Base-by-base conservation (phyloP, 768 basidiomycete species). In the Boletus pseudo-olivaceus region DNA sequence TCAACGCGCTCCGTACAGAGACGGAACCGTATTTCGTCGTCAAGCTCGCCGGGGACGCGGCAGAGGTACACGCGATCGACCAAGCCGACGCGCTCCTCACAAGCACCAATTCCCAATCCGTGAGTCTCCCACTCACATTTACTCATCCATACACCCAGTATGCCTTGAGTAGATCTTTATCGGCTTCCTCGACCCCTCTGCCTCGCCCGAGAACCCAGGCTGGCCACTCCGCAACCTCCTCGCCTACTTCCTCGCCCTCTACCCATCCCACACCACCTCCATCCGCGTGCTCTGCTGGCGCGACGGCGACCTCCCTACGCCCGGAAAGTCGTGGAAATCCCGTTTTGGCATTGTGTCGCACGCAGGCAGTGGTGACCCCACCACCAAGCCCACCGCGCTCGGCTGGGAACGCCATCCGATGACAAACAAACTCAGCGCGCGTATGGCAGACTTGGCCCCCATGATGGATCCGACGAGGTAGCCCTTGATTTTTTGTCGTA, bases 221-320 rank as follows among this genome's bases (percentile, higher is more conserved):
- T 96, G 96, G 96, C 92, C 94, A 0, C 78, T 98, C 7, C 88
- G 96, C 41, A 98, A 98, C 67, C 80, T 95, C 55, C 86, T 98
- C 10, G 82, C 88, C 15, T 94, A 88, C 69, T 83, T 98, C 14
- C 78, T 79, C 26, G 78, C 80, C 33, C 67, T 82, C 12, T 80
- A 90, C 64, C 81, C 82, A 0, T 63, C 73, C 1, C 71, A 72
- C 3, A 76, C 82, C 0, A 61, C 74, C 1, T 72, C 73, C 1
- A 51, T 95, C 4, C 82, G 80, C 23, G 75, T 98, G 8, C 75
- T 96, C 34, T 85, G 87, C 62, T 91, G 93, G 82, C 79, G 93
- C 23, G 88, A 91, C 54, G 54, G 72, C 32, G 85, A 88, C 20
- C 38, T 74, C 2, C 77, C 84, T 0, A 17, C 66, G 0, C 56